Conservation (phyloP, 371 early-diverging fungal genomes). For the Phascolomyces articulosus region DNA sequence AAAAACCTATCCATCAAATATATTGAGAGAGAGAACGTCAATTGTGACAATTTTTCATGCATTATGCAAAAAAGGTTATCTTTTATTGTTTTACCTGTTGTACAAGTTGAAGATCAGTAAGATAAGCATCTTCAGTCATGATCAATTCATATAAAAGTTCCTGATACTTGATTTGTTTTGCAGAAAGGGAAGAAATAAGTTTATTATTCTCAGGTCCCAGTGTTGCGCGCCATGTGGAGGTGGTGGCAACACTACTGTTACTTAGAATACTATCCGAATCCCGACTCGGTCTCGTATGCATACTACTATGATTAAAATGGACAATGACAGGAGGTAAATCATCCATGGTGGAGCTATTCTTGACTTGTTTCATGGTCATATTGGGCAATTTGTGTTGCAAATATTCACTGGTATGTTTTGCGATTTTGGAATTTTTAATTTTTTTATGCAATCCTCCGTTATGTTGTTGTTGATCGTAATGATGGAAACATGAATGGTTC, state of each 20-base stretch:
- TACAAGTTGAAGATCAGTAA: constrained; percentile 59
- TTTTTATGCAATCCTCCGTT: background rate
- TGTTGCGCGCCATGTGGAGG: constrained; percentile 6
- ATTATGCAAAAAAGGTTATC: background rate
- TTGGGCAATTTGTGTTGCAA: background rate
- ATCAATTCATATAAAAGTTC: constrained; percentile 70
- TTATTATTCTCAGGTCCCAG: constrained; percentile 3
- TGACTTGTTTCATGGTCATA: background rate
- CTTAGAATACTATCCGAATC: background rate
- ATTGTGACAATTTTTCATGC: too few relatives aligned
- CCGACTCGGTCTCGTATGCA: background rate
- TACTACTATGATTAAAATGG: background rate
- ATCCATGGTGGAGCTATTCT: background rate
- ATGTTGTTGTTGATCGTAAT: background rate
- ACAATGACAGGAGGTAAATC: background rate
- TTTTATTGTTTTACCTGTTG: constrained; percentile 47
- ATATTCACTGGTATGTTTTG: constrained; percentile 3
- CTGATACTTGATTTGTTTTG: constrained; percentile 54
- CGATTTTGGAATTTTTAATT: background rate
- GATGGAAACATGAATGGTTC: background rate
- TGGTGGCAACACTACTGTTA: constrained; percentile 3
- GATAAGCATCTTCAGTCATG: constrained; percentile 64
- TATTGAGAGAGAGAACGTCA: too few relatives aligned
- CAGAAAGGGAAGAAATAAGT: constrained; percentile 10
- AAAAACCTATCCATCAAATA: constrained; percentile 40